These are phyloP conservation scores for Xylariaceae sp. DNA, from an alignment of 2,329 filamentous ascomycete species.

Conservation along the genomic window DNA sequence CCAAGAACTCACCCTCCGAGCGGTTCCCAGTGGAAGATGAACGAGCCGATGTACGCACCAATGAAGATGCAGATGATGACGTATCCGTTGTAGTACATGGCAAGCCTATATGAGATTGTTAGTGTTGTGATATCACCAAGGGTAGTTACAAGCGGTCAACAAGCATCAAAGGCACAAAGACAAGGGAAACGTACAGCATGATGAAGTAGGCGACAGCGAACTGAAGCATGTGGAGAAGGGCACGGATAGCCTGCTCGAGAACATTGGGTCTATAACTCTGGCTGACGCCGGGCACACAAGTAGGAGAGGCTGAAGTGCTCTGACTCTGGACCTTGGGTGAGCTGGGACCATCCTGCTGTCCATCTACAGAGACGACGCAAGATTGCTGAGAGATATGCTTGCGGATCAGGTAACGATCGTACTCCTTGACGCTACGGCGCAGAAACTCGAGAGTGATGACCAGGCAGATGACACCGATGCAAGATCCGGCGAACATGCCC, in stretches of 20 bases:
- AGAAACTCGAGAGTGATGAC: conserved; percentile 73
- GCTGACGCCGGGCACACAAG: not conserved
- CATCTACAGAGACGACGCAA: conserved; percentile 20
- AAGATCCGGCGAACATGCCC: conserved; percentile 77
- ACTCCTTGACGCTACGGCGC: conserved; percentile 71
- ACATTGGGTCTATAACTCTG: conserved; percentile 57
- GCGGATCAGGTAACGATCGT: conserved; percentile 66
- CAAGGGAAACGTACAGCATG: conserved; percentile 56
- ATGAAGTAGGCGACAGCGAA: conserved; percentile 78
- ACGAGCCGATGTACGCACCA: conserved; percentile 72
- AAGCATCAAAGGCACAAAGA: not conserved
- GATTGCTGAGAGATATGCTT: conserved; percentile 46
- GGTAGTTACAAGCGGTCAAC: not conserved
- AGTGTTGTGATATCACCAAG: not conserved
- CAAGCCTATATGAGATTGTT: conserved; percentile 29
- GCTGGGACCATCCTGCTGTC: not conserved
- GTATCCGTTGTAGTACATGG: conserved; percentile 69
- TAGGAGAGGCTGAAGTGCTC: not conserved
- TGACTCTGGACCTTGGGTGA: conserved; percentile 4
- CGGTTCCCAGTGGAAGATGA: conserved; percentile 73
- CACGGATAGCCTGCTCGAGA: conserved; percentile 67
- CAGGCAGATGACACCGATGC: conserved; percentile 76
- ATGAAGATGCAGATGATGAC: conserved; percentile 82
- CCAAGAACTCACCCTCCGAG: conserved; percentile 34
- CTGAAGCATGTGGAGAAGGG: conserved; percentile 68